Conservation (phyloP, 805 yeast genomes). For the Hanseniaspora pseudoguilliermondii region DNA sequence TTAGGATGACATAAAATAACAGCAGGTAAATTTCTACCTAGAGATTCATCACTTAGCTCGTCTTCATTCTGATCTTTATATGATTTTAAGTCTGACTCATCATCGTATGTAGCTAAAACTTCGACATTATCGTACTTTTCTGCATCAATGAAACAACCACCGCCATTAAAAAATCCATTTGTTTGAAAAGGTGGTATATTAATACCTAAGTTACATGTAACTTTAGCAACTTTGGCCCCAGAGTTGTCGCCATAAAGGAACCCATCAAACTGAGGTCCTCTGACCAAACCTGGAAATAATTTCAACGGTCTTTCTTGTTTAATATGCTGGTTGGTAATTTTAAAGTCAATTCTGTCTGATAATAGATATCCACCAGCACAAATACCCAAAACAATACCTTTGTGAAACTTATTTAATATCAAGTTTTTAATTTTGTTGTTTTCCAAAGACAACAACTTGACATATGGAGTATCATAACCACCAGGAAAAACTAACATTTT, state of each 20-base stretch:
- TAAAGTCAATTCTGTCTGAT: constrained; percentile 66
- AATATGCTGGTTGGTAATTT: constrained; percentile 51
- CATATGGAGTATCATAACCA: constrained; percentile 88
- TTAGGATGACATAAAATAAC: constrained; percentile 45
- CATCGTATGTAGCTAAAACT: constrained; percentile 53
- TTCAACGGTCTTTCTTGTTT: constrained; percentile 73
- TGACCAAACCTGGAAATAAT: constrained; percentile 69
- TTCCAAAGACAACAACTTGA: constrained; percentile 53
- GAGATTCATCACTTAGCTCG: background rate
- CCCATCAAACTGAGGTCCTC: constrained; percentile 74
- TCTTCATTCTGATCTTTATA: constrained; percentile 19
- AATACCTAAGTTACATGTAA: constrained; percentile 26
- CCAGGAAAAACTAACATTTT: constrained; percentile 81
- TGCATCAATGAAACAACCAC: constrained; percentile 73
- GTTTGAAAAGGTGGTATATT: constrained; percentile 11
- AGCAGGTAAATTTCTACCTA: constrained; percentile 42
- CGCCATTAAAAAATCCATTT: constrained; percentile 67
- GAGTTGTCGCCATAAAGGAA: constrained; percentile 63
- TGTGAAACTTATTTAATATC: constrained; percentile 44
- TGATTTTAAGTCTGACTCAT: constrained; percentile 33
- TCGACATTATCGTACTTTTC: constrained; percentile 47
- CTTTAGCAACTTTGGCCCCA: constrained; percentile 54
- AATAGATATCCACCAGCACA: constrained; percentile 95
- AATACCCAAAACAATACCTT: constrained; percentile 76
- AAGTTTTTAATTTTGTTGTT: constrained; percentile 35